phyloP scores from a whole-genome alignment of 148 eudicot genomes.

The Hydrangea macrophylla region DNA sequence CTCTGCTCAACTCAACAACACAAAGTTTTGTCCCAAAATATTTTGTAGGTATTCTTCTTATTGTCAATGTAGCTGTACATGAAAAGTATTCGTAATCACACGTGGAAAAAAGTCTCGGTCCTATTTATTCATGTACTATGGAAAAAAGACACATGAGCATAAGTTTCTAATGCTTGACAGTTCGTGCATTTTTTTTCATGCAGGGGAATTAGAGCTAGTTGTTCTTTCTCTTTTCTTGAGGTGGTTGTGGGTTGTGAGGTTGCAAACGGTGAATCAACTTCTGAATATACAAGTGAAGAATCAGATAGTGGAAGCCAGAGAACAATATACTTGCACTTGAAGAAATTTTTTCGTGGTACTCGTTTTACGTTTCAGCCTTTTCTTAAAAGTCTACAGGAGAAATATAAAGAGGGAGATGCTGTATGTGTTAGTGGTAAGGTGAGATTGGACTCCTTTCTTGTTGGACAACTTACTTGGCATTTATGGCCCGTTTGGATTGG shows the following conservation, averaged over 20 bases:
- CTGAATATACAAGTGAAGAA: conserved; percentile 37
- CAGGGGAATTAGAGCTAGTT: conserved; percentile 77
- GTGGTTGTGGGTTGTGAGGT: conserved; percentile 80
- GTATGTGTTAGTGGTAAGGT: conserved; percentile 99
- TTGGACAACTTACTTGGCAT: conserved; percentile 5
- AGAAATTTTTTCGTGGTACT: conserved; percentile 79
- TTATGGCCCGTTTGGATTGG: no score
- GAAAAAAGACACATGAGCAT: no score
- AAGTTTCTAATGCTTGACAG: no score
- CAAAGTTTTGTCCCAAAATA: no score
- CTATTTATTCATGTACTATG: no score
- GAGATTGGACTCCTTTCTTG: conserved; percentile 20
- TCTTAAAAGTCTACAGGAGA: conserved; percentile 58
- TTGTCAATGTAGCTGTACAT: no score
- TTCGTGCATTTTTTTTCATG: conserved; percentile 18
- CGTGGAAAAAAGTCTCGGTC: no score
- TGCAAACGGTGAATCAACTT: conserved; percentile 28
- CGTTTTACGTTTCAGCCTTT: conserved; percentile 76
- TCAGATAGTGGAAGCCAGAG: conserved; percentile 35
- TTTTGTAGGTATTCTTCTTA: no score
- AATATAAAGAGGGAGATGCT: conserved; percentile 79
- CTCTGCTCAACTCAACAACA: no score
- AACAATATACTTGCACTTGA: conserved; percentile 68
- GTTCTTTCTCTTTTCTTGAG: conserved; percentile 76
- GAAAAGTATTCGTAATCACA: no score